phyloP scores from a whole-genome alignment of 2,329 filamentous ascomycete species.

The Drechslerella coelobrocha region DNA sequence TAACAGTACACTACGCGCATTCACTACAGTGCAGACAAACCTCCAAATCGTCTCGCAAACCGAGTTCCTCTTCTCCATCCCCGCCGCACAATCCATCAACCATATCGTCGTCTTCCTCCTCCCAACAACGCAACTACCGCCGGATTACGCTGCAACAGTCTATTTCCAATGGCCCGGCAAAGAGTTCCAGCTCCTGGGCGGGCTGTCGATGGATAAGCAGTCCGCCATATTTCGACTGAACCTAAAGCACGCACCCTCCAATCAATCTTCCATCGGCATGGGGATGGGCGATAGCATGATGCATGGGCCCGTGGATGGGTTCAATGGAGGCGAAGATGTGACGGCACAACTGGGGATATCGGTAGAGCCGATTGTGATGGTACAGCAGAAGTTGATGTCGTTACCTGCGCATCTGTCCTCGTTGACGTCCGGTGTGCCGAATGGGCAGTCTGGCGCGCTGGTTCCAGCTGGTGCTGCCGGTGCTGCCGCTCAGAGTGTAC shows the following conservation, averaged over 20 bases:
- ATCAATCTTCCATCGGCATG: conserved; percentile 60
- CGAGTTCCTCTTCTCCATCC: conserved; percentile 68
- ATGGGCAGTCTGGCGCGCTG: conserved; percentile 55
- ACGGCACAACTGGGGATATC: conserved; percentile 71
- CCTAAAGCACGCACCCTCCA: conserved; percentile 65
- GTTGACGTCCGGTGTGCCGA: conserved; percentile 43
- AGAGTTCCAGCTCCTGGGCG: conserved; percentile 84
- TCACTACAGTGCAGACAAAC: conserved; percentile 65
- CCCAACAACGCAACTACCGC: conserved; percentile 75
- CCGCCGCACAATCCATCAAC: conserved; percentile 66
- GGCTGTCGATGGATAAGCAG: conserved; percentile 86
- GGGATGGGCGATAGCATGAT: conserved; percentile 62
- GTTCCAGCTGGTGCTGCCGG: conserved; percentile 51
- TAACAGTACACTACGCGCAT: background rate
- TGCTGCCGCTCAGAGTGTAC: conserved; percentile 11
- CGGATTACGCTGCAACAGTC: conserved; percentile 81
- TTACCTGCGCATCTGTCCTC: conserved; percentile 61
- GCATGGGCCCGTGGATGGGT: conserved; percentile 54
- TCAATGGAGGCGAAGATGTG: conserved; percentile 19
- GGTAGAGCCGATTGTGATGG: conserved; percentile 76
- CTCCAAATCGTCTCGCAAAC: conserved; percentile 63
- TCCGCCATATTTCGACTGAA: conserved; percentile 78
- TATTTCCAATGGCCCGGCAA: conserved; percentile 76
- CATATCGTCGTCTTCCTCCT: conserved; percentile 90
- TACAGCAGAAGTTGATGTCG: conserved; percentile 72